Base-by-base conservation (phyloP, 1,284 basidiomycete species). In the Marasmius sp. region DNA sequence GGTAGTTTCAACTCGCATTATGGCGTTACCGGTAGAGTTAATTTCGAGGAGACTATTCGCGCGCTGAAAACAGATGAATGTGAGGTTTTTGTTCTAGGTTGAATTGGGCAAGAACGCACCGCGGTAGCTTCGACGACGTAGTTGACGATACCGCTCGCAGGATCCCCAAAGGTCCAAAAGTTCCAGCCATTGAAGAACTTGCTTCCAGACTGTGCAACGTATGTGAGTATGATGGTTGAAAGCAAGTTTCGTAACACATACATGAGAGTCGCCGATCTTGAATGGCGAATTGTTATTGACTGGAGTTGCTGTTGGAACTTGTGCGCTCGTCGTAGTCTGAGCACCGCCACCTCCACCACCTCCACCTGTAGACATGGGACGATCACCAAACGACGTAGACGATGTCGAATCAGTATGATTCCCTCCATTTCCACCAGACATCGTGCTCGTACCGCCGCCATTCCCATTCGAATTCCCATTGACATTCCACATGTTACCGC, bases 1-100 rank as follows among this genome's bases (percentile, higher is more conserved):
- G 7, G 93, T 94, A 4, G 91, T 94, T 71, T 95, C 93, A 47
- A 95, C 88, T 52, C 85, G 81, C 88, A 97, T 93, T 64, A 96
- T 75, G 12, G 89, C 89, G 73, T 92, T 84, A 18, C 91, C 91
- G 12, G 79, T 82, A 22, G 71, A 69, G 71, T 93, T 94, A 67
- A 94, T 75, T 36, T 81, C 74, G 14, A 84, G 66, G 37, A 92
- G 77, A 43, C 81, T 81, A 52, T 74, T 80, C 20, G 77, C 75
- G 71, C 79, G 74, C 85, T 86, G 57, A 65, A 11, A 41, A n/a
- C n/a, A 39, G 54, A 20, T 9, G 43, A 14, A 39, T n/a, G 8
- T n/a, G 9, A 45, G 57, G 47, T 8, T 9, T 38, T n/a, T 11
- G 4, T 16, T 18, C 14, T 22, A 39, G 45, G 12, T 22, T 45